phyloP scores from a whole-genome alignment of 169 alveolate species.

The Plasmodium fragile region DNA sequence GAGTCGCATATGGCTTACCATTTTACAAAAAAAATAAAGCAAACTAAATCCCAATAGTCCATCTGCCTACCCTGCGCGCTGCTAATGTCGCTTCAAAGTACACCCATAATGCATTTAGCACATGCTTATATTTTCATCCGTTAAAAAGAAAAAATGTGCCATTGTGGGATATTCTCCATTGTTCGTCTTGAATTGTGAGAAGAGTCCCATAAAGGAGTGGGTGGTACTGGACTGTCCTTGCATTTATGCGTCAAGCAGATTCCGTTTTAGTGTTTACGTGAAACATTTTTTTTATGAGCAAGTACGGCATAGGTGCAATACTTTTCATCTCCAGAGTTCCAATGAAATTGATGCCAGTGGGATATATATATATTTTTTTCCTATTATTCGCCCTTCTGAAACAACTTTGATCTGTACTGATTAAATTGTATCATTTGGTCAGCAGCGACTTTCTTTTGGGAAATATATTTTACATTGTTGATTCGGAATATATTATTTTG shows the following conservation, averaged over 20 bases:
- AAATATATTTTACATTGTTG: conserved; percentile 57
- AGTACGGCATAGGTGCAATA: neutral
- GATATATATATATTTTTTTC: neutral
- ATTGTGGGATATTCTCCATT: neutral
- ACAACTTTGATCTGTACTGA: conserved; percentile 32
- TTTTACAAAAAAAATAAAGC: neutral
- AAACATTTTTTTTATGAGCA: neutral
- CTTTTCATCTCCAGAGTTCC: neutral
- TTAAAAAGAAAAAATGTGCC: neutral
- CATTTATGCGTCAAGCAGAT: neutral
- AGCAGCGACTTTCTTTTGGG: conserved; percentile 32
- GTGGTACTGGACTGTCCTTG: neutral
- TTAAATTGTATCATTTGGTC: conserved; percentile 50
- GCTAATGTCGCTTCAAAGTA: neutral
- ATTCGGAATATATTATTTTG: conserved; percentile 67
- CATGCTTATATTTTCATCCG: neutral
- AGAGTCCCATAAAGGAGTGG: neutral
- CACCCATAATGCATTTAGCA: neutral
- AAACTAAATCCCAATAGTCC: neutral
- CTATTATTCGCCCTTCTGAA: conserved; percentile 3
- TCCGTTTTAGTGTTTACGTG: neutral
- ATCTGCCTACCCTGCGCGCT: neutral
- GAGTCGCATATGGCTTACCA: neutral
- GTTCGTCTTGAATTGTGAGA: neutral
- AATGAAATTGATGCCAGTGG: neutral